phyloP scores from a whole-genome alignment of 2,329 filamentous ascomycete genomes.

The Colletotrichum agaves region DNA sequence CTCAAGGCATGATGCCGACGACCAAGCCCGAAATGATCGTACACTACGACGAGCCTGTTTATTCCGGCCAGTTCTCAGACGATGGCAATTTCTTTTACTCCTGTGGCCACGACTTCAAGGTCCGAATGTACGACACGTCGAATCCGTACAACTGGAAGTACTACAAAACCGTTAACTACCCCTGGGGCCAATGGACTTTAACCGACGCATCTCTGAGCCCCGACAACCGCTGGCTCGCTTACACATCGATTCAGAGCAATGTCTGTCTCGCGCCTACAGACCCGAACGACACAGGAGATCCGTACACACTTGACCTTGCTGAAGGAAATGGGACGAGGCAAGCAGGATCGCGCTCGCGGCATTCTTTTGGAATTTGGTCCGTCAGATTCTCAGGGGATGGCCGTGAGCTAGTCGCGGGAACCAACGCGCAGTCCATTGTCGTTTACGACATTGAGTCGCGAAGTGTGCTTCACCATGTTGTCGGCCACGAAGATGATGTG shows the following conservation, averaged over 20 bases:
- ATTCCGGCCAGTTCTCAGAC: conserved; percentile 95
- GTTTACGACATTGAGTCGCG: conserved; percentile 93
- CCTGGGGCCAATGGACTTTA: conserved; percentile 92
- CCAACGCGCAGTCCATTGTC: conserved; percentile 80
- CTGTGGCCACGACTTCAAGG: conserved; percentile 90
- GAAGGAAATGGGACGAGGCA: conserved; percentile 48
- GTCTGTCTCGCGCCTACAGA: conserved; percentile 91
- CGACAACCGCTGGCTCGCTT: conserved; percentile 91
- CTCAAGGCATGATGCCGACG: conserved; percentile 78
- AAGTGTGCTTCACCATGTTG: conserved; percentile 77
- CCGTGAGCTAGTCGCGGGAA: conserved; percentile 89
- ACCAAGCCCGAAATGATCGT: conserved; percentile 86
- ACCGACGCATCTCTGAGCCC: conserved; percentile 92
- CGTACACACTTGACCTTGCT: conserved; percentile 80
- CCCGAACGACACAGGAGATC: conserved; percentile 82
- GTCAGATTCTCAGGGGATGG: conserved; percentile 94
- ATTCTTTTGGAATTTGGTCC: conserved; percentile 80
- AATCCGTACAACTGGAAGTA: conserved; percentile 96
- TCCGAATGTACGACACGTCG: conserved; percentile 97
- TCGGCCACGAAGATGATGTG: conserved; percentile 87
- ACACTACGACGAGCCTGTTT: conserved; percentile 86
- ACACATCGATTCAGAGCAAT: conserved; percentile 85
- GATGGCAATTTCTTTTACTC: conserved; percentile 98
- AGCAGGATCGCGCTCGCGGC: conserved; percentile 43
- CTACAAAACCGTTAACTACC: conserved; percentile 90